Evolutionary conservation across 2,329 filamentous ascomycete genomes (phyloP).

Genomic region (Colletotrichum sojae): DNA sequence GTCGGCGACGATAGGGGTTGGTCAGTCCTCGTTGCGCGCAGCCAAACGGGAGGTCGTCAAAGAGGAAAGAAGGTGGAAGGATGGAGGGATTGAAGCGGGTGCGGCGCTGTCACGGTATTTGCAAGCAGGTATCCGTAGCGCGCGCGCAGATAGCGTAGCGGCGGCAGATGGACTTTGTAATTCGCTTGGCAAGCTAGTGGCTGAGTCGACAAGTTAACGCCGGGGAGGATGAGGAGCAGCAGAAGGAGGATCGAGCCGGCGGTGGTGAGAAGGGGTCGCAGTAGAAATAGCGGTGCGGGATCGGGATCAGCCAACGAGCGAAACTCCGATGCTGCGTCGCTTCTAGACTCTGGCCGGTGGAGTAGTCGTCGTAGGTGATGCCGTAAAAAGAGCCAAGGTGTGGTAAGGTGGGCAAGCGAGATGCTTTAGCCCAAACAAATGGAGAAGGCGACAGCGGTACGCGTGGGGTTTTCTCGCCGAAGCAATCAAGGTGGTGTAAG

Average conservation of each 20-base stretch:
- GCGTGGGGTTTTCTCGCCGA: background rate
- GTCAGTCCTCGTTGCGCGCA: constrained; percentile 2
- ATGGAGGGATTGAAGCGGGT: constrained; percentile 2
- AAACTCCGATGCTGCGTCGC: constrained; percentile 26
- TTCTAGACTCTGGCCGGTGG: constrained; percentile 26
- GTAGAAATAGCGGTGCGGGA: constrained; percentile 13
- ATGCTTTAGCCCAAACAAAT: constrained; percentile 10
- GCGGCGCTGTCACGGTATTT: constrained; percentile 29
- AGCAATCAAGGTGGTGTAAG: background rate
- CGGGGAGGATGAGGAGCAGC: background rate
- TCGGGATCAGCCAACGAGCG: constrained; percentile 7
- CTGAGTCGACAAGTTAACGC: constrained; percentile 35
- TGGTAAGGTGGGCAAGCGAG: constrained; percentile 1
- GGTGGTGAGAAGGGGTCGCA: constrained; percentile 1
- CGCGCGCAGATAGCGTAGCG: constrained; percentile 23
- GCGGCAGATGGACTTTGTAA: constrained; percentile 26
- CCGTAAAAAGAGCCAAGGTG: constrained; percentile 3
- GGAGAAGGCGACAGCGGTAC: background rate
- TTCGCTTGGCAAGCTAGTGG: constrained; percentile 36
- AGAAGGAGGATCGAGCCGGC: background rate
- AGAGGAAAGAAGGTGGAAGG: background rate
- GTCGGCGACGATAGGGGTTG: background rate
- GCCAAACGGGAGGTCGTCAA: constrained; percentile 5
- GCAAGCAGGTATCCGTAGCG: constrained; percentile 27
- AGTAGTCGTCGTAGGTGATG: constrained; percentile 18